Base-by-base conservation (phyloP, 1,139 yeast genomes). In the Nakaseomyces bracarensis region DNA sequence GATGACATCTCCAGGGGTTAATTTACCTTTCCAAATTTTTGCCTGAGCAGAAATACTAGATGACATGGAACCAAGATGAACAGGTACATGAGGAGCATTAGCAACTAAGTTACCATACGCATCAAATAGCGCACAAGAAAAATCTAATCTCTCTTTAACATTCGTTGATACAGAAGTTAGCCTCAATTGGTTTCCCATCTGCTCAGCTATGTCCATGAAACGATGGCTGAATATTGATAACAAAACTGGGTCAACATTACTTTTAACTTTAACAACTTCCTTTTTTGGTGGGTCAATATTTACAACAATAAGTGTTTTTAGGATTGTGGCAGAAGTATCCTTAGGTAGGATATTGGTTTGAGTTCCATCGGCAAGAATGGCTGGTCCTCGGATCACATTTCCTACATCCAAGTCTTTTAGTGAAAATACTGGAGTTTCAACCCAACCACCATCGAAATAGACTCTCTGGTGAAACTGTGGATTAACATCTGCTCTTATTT, bases 171-270 rank as follows among this genome's bases (percentile, higher is more conserved):
- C 84, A 4, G 91, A 74, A 0, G 93, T 83, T 61, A 81, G 82
- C 52, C 82, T 82, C 49, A 83, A 66, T 8, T 89, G 82, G 50
- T 78, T 72, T 11, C 94, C 94, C 95, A 84, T 84, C 57, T 83
- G 93, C 54, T 83, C 94, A 3, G 95, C 94, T 58, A 84, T 80
- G 41, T 85, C 82, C 93, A 84, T 83, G 57, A 84, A 84, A 50
- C 93, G 67, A 58, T 84, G 89, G 18, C 89, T 83, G 62, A 83
- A 84, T 1, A 84, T 85, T 1, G 91, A 80, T 36, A 84, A 63
- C 53, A 79, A 75, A 42, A 83, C 74, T 0, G 93, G 91, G 52
- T 82, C 86, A 20, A 79, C 55, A n/a, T 49, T 35, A 38, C 57
- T 49, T 19, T 62, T 64, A 22, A 14, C 23, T 18, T 30, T 22